A percentile compares a stretch with the other conserved stretches of the same genome.
These are phyloP conservation scores for Arxiozyma bovina DNA, from an alignment of 1,139 yeast genomes.

Conservation along the genomic window DNA sequence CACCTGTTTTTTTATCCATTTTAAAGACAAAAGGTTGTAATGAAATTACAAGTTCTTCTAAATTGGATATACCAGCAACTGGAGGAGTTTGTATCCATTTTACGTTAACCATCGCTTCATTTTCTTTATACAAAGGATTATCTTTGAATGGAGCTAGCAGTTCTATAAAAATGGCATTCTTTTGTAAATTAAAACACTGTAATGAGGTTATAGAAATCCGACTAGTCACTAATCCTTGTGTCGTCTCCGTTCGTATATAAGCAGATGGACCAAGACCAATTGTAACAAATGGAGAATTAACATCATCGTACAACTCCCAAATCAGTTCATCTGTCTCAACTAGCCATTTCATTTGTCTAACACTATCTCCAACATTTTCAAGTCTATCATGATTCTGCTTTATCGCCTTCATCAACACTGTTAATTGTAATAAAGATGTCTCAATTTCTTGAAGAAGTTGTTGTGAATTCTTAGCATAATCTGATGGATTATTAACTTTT, in stretches of 20 bases:
- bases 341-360: conserved; percentile 43
- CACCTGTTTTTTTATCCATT: conserved; percentile 62
- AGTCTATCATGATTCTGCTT: conserved; percentile 41
- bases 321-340: conserved; percentile 62
- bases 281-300: conserved; percentile 56
- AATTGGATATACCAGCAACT: conserved; percentile 76
- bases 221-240: conserved; percentile 55
- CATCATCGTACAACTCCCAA: conserved; percentile 57
- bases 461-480: conserved; percentile 29
- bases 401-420: conserved; percentile 60
- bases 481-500: conserved; percentile 23
- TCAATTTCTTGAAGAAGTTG: conserved; percentile 51
- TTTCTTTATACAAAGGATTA: conserved; percentile 15
- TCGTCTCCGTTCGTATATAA: conserved; percentile 48
- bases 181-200: conserved; percentile 60
- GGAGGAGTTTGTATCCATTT: conserved; percentile 71
- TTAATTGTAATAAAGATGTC: conserved; percentile 48
- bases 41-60: conserved; percentile 42
- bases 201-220: conserved; percentile 49
- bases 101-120: conserved; percentile 39
- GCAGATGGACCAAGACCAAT: conserved; percentile 56
- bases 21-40: conserved; percentile 65
- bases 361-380: conserved; percentile 34
- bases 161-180: conserved; percentile 56
- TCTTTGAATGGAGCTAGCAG: conserved; percentile 46